These are phyloP conservation scores for Fagopyrum homotropicum DNA, from an alignment of 148 eudicot genomes.

Conservation along the genomic window DNA sequence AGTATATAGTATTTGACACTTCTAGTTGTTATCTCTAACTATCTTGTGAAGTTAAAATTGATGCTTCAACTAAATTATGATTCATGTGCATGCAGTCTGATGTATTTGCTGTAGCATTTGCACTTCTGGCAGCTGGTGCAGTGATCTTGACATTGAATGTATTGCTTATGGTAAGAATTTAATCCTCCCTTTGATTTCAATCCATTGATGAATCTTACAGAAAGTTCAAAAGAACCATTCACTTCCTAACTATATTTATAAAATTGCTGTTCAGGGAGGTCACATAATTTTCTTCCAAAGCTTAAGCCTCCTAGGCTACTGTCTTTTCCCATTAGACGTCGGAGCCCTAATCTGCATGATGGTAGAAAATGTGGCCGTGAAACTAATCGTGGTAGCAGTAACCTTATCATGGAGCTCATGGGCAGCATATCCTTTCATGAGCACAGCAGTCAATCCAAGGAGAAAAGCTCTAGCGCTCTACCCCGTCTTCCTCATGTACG, in stretches of 20 bases:
- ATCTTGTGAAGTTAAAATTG: background rate
- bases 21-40: background rate
- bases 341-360: slow-evolving; percentile 94
- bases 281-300: slow-evolving; percentile 99
- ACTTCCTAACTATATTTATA: background rate
- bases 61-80: background rate
- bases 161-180: slow-evolving; percentile 67
- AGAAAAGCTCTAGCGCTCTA: slow-evolving; percentile 97
- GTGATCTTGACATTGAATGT: slow-evolving; percentile 92
- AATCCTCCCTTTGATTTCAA: slow-evolving; percentile 9
- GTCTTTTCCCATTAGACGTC: slow-evolving; percentile 82
- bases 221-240: too few species aligned
- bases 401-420: slow-evolving; percentile 97
- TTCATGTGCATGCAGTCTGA: slow-evolving; percentile 52
- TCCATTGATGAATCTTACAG: background rate
- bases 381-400: slow-evolving; percentile 68
- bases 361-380: slow-evolving; percentile 65
- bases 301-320: slow-evolving; percentile 89
- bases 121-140: slow-evolving; percentile 95
- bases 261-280: slow-evolving; percentile 59
- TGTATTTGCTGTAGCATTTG: slow-evolving; percentile 98
- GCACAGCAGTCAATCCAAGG: slow-evolving; percentile 84
- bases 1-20: background rate
- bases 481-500: slow-evolving; percentile 95
- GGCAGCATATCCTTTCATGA: slow-evolving; percentile 99